Evolutionary conservation across 495 filamentous ascomycete genomes (phyloP), one percentile per base, ranked within the genome.

Genomic region (Darksidea phi): DNA sequence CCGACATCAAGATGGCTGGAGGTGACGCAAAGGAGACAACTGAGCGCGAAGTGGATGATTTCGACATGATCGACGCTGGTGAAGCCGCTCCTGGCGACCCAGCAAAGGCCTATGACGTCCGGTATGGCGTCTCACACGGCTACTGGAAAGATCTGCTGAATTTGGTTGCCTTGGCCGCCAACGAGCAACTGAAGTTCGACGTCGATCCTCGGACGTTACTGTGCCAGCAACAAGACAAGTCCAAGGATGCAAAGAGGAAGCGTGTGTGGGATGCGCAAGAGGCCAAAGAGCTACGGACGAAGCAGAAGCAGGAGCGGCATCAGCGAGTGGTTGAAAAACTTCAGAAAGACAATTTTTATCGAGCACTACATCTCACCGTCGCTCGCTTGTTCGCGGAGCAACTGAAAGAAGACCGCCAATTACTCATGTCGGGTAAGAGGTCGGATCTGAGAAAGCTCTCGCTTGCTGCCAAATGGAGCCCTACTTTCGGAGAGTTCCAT

Each of bases 71-170:
- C 21, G 49, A 66, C 2, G 51, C 36, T 7, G 61, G 64, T 43
- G 59, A 69, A 15, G 63, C 59, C 5, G 57, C 38, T 6, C 7
- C 47, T n/a, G 34, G 51, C 2, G 51, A 59, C 38, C 59, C 57
- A 15, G 64, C 58, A 0, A 48, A 62, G 28, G 42, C 47, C 12
- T 70, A 69, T 42, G 74, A 78, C 49, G 73, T 78, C 24, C 64
- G 66, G 37, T 70, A 74, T 46, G 77, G 77, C 18, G 74, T 71
- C 8, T 67, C 76, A 15, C 77, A 79, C 47, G 77, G 79, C 8
- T 80, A 81, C 63, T 80, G 77, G 75, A 77, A 79, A 58, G 77
- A 80, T 56, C 68, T 80, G 18, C 66, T 79, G 20, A 82, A 81
- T 59, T 71, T 80, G 25, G 63, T 82, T 7, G 73, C 64, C 6